Percentiles rank a stretch among this genome's conserved stretches.
Evolutionary conservation across 495 filamentous ascomycete species (phyloP).

Genomic region (Sphaerosporella brunnea): DNA sequence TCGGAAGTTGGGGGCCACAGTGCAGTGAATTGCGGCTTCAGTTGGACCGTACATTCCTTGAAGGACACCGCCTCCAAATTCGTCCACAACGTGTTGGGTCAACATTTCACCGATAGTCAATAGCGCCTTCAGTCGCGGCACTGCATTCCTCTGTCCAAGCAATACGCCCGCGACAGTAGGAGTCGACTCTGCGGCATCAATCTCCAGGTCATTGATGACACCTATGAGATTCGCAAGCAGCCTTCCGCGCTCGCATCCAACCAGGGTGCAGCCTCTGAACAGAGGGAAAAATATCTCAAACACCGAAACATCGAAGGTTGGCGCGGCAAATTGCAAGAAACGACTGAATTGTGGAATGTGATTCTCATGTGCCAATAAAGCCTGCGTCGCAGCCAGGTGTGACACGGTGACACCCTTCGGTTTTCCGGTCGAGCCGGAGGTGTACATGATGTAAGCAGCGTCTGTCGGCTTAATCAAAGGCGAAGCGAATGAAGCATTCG

Average conservation of each 20-base stretch:
- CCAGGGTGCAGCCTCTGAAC: conserved; percentile 49
- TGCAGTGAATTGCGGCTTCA: conserved; percentile 67
- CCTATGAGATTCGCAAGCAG: conserved; percentile 54
- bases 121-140: conserved; percentile 44
- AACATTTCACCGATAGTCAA: conserved; percentile 83
- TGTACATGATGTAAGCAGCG: conserved; percentile 80
- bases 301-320: conserved; percentile 75
- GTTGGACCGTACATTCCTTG: conserved; percentile 82
- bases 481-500: not conserved
- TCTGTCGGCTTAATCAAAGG: conserved; percentile 24
- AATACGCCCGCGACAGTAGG: conserved; percentile 61
- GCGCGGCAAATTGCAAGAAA: conserved; percentile 74
- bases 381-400: conserved; percentile 58
- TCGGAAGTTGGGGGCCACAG: conserved; percentile 34
- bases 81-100: conserved; percentile 47
- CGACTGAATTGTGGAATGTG: conserved; percentile 53
- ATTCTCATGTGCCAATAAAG: conserved; percentile 54
- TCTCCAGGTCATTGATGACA: conserved; percentile 42
- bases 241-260: conserved; percentile 42
- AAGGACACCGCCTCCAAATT: conserved; percentile 53
- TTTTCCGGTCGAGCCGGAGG: conserved; percentile 70
- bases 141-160: conserved; percentile 40
- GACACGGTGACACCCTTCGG: conserved; percentile 73
- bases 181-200: conserved; percentile 68
- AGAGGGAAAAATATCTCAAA: conserved; percentile 80